Conservation (phyloP, 495 filamentous ascomycete species). For the Saxophila tyrrhenica region DNA sequence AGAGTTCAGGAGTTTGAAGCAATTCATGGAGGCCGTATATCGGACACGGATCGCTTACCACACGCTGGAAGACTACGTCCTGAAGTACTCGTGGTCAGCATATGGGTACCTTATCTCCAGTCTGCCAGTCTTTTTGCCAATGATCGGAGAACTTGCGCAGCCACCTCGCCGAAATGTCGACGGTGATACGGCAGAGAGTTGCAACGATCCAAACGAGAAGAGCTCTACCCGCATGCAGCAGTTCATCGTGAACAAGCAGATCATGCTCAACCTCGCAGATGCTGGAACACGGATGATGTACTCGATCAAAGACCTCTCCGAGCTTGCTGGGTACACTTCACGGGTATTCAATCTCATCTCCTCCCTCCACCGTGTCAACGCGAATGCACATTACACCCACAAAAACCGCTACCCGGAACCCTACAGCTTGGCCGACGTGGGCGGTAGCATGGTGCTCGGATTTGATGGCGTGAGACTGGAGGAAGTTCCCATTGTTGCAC, state of each 20-base stretch:
- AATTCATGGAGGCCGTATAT: constrained; percentile 95
- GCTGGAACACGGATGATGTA: constrained; percentile 99
- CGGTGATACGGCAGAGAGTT: constrained; percentile 24
- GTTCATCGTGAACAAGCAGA: constrained; percentile 98
- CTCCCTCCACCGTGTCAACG: constrained; percentile 87
- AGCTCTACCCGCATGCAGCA: constrained; percentile 67
- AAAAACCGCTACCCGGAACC: constrained; percentile 61
- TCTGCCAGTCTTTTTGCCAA: constrained; percentile 85
- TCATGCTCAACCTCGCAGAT: constrained; percentile 96
- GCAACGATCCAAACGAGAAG: constrained; percentile 14
- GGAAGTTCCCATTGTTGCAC: constrained; percentile 85
- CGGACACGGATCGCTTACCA: constrained; percentile 94
- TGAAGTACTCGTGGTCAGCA: constrained; percentile 98
- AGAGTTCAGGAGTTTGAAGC: constrained; percentile 81
- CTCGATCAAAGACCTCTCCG: constrained; percentile 94
- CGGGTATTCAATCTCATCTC: constrained; percentile 92
- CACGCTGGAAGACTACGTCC: constrained; percentile 94
- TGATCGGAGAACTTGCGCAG: constrained; percentile 54
- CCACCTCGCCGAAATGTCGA: not conserved
- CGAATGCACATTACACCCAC: constrained; percentile 66
- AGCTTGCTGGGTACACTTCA: constrained; percentile 88
- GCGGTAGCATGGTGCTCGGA: constrained; percentile 84
- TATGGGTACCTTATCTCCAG: constrained; percentile 92
- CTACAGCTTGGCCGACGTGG: constrained; percentile 78
- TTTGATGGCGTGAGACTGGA: constrained; percentile 92